Evolutionary conservation across 768 basidiomycete species (phyloP), one percentile per base, ranked within the genome.

Genomic region (Hortiboletus campestris): DNA sequence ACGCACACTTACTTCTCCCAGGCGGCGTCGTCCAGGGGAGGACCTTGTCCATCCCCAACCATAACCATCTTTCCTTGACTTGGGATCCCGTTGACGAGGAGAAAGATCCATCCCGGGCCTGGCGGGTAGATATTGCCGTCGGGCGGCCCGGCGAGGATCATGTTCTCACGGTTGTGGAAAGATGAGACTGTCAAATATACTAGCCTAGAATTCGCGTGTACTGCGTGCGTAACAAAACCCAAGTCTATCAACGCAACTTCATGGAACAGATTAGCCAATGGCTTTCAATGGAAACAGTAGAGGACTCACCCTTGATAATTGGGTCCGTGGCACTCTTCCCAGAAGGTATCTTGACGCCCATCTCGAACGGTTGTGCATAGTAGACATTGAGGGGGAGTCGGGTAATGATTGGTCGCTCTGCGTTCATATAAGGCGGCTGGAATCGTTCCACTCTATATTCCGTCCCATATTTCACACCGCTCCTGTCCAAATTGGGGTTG

Each of bases 381-480:
- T 67, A 63, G 16, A 89, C 63, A 35, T 62, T 67, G 31, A 67
- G 62, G 2, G 80, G 69, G 13, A 63, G 56, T 19, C 57, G 62
- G 6, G 67, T 42, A 34, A 87, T 76, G 46, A 72, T 66, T 6
- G 89, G 94, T 34, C 92, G 80, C 13, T 78, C 65, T 61, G 71
- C 71, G 25, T 71, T 67, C 83, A 90, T 84, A 66, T 96, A 98
- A 28, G 89, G 87, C 0, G 96, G 95, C 50, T 78, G 79, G 60
- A 96, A 77, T 80, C 87, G 85, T 67, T 97, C 94, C 32, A 93
- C 88, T 47, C 92, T 79, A 68, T 95, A 96, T 69, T 96, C 91
- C 17, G 92, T 93, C 31, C 86, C 84, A 66, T 89, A 94, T 66
- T 76, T 75, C 40, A 82, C 62, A 61, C 84, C 86, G 62, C 85